Evolutionary conservation across 2,329 filamentous ascomycete genomes (phyloP).

Genomic region (Bipolaris sorokiniana): DNA sequence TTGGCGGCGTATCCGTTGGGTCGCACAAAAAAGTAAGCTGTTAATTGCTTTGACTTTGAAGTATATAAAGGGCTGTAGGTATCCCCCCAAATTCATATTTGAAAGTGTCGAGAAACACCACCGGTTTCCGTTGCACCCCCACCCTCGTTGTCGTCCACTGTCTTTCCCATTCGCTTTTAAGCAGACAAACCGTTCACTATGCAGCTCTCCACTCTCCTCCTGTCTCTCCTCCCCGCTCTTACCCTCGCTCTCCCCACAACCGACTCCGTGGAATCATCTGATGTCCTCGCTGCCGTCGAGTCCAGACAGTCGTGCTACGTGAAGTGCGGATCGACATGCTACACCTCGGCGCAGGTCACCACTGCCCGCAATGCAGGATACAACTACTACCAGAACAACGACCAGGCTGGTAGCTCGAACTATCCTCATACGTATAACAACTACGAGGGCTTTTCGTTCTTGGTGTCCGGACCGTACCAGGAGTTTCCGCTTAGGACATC

Average conservation of each 20-base stretch:
- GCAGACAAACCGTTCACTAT: not conserved
- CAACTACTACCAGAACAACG: slow-evolving; percentile 54
- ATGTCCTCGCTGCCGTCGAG: slow-evolving; percentile 33
- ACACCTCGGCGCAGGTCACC: slow-evolving; percentile 58
- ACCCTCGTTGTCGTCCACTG: slow-evolving; percentile 7
- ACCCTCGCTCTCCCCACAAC: slow-evolving; percentile 29
- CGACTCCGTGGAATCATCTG: slow-evolving; percentile 24
- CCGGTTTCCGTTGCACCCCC: no score
- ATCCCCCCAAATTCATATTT: no score
- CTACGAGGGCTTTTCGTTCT: slow-evolving; percentile 67
- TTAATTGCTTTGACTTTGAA: no score
- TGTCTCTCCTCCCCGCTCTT: not conserved
- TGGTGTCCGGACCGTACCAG: slow-evolving; percentile 63
- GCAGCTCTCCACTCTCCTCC: slow-evolving; percentile 15
- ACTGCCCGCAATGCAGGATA: slow-evolving; percentile 61
- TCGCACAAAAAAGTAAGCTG: no score
- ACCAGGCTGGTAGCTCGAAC: slow-evolving; percentile 48
- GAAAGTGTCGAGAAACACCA: no score
- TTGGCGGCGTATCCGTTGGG: no score
- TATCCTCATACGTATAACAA: slow-evolving; percentile 69
- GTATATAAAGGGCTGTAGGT: no score
- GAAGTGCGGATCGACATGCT: slow-evolving; percentile 62
- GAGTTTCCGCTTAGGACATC: slow-evolving; percentile 66
- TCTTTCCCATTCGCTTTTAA: not conserved
- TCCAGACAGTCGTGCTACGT: slow-evolving; percentile 54